Evolutionary conservation across 306 rosid genomes (phyloP).

Genomic region (Vigna hirtella): DNA sequence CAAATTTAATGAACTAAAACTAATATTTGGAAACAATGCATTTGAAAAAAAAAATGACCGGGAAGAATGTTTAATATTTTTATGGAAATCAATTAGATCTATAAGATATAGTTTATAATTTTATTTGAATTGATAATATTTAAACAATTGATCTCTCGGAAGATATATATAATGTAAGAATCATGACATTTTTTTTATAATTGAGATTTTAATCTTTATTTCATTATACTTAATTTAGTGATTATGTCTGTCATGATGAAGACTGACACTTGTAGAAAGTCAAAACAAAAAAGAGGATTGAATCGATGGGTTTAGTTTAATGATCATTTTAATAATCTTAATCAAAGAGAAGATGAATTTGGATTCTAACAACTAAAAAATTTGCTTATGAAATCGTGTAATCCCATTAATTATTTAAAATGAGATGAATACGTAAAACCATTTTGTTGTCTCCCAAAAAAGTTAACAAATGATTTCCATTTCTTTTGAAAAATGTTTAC

Average conservation of each 20-base stretch:
- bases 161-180: background rate
- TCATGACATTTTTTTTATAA: background rate
- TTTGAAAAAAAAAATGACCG: too few relatives aligned
- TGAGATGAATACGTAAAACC: too few relatives aligned
- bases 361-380: background rate
- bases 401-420: background rate
- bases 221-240: background rate
- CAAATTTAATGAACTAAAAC: too few relatives aligned
- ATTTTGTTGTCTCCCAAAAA: background rate
- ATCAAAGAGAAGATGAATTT: background rate
- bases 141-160: background rate
- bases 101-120: background rate
- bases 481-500: background rate
- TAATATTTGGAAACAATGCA: too few relatives aligned
- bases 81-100: background rate
- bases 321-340: background rate
- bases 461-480: background rate
- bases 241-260: background rate
- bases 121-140: background rate
- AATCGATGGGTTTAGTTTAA: background rate
- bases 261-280: background rate
- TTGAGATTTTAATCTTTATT: background rate
- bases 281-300: background rate
- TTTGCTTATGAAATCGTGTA: too few relatives aligned
- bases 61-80: too few relatives aligned